These are phyloP conservation scores for Populus tomentosa DNA, from an alignment of 441 rosid genomes.

Conservation along the genomic window DNA sequence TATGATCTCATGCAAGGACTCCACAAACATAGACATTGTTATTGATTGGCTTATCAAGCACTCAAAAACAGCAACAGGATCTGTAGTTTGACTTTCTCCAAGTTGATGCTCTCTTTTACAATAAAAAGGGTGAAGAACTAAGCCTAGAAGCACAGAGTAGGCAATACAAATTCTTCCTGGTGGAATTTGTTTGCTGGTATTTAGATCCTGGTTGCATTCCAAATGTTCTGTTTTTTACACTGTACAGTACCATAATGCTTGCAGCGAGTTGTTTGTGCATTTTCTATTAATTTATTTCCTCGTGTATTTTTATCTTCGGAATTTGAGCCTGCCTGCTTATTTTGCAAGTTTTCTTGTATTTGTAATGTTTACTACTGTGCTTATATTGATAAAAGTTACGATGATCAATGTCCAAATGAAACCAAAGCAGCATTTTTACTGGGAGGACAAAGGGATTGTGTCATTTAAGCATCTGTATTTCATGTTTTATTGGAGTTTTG, in stretches of 20 bases:
- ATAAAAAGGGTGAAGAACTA: neutral
- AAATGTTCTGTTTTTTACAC: neutral
- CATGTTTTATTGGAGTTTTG: neutral
- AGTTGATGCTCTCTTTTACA: neutral
- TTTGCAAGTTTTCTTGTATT: neutral
- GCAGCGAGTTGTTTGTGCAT: slow-evolving; percentile 2
- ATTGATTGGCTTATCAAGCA: slow-evolving; percentile 98
- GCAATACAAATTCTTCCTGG: neutral
- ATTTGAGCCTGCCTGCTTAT: neutral
- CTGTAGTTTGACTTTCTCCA: neutral
- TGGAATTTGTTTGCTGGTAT: neutral
- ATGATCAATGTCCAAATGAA: neutral
- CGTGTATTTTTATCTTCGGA: neutral
- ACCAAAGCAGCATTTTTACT: neutral
- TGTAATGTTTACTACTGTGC: neutral
- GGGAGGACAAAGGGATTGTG: neutral
- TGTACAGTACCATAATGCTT: slow-evolving; percentile 16
- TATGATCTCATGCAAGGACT: slow-evolving; percentile 97
- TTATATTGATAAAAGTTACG: neutral
- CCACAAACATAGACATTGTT: slow-evolving; percentile 77
- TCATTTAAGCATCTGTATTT: neutral
- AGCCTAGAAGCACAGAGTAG: neutral
- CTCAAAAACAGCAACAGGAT: slow-evolving; percentile 60
- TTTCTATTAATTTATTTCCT: neutral
- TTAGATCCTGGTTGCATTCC: neutral